Percentiles rank a stretch among this genome's conserved stretches.
Evolutionary conservation across 2,329 filamentous ascomycete genomes (phyloP).

Genomic region (Epichloe festucae): DNA sequence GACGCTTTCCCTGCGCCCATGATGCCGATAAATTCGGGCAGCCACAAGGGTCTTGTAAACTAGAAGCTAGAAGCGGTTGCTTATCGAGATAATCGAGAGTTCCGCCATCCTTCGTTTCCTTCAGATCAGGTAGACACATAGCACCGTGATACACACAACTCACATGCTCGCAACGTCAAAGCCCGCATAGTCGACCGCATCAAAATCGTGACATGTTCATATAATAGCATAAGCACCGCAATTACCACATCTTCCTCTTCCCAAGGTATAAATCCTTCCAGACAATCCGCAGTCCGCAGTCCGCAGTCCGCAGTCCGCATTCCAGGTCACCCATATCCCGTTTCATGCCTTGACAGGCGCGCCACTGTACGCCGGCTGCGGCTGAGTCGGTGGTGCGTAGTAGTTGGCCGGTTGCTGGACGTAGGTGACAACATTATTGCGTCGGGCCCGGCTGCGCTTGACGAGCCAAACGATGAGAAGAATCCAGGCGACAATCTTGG

Average conservation of each 20-base stretch:
- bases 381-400: not conserved
- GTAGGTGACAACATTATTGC: not conserved
- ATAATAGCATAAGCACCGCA: not conserved
- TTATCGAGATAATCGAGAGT: too few species aligned
- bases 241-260: not conserved
- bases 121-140: too few species aligned
- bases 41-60: too few species aligned
- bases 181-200: not conserved
- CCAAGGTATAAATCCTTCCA: not conserved
- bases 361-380: not conserved
- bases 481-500: constrained; percentile 2
- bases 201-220: not conserved
- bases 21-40: too few species aligned
- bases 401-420: not conserved
- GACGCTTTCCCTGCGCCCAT: too few species aligned
- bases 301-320: not conserved
- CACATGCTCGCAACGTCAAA: too few species aligned
- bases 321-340: not conserved
- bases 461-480: constrained; percentile 1
- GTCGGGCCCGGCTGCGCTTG: not conserved
- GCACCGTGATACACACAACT: too few species aligned
- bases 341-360: not conserved
- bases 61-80: too few species aligned
- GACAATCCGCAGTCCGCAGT: not conserved
- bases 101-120: too few species aligned